Evolutionary conservation across 1,139 yeast species (phyloP), one percentile per base, ranked within the genome.

Genomic region (Hansenula lynferdii): DNA sequence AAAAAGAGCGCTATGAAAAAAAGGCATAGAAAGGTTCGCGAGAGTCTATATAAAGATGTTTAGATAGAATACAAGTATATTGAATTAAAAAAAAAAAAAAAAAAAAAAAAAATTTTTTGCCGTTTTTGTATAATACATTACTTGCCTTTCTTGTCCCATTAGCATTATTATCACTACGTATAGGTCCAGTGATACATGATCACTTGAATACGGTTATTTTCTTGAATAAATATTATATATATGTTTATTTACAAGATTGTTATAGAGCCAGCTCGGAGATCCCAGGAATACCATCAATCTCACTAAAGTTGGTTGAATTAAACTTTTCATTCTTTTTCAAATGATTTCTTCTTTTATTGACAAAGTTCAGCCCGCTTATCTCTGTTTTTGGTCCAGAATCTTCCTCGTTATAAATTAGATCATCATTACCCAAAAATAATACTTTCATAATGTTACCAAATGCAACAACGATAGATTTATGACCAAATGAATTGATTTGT

Each of bases 381-480:
- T 58, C 61, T 38, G 54, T 57, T 42, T 51, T 57, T 4, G 48
- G 40, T 6, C 46, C 45, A 20, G 44, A 44, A 11, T 51, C 55
- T 40, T 66, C 71, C 30, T 67, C 69, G 31, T 58, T 56, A 42
- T 68, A 72, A 11, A 70, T 61, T 40, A 70, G 51, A 31, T 63
- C 69, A 43, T 74, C 79, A 51, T 77, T 80, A 8, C 95, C 95
- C 48, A 84, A 67, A 54, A 83, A 85, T 32, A 85, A 62, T 28
- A 86, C 74, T 53, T 82, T 81, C 68, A 85, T 72, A 12, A 76
- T 61, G 48, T 81, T 81, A 25, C 92, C 94, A 56, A 84, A 80
- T 29, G 80, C 78, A 24, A 83, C 80, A 21, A 85, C 80, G 18
- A 85, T 77, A 0, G 94, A 74, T 53, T 86, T 85, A 54, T 77